Evolutionary conservation across 2,329 filamentous ascomycete species (phyloP), one percentile per base, ranked within the genome.

Genomic region (Acrodontium crateriforme): DNA sequence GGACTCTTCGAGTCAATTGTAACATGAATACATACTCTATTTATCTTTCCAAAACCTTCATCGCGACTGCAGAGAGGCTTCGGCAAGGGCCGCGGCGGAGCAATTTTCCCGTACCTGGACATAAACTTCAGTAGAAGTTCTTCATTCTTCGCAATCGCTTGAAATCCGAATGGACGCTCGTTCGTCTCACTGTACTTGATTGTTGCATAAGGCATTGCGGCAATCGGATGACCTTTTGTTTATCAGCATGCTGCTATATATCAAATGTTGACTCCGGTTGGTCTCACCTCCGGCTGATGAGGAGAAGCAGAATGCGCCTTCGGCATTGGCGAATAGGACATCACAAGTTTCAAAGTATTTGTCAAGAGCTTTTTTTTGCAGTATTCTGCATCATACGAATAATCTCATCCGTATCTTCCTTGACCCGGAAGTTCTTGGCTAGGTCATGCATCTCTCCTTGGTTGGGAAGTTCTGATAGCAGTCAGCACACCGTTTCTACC

Each of bases 101-200:
- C 12, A 9, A 15, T 5, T 12, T 13, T 6, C 14, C 22, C 27
- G n/a, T 13, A 28, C 9, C 9, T 18, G 17, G 16, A 16, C 22
- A 28, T 33, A 3, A 25, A 34, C 12, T 28, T 12, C 19, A 31
- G 19, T 11, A 37, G 16, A 21, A 19, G 6, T 6, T 15, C 28
- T 19, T 32, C 32, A 13, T 25, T 14, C 10, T 16, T 18, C 7
- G 30, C 30, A 15, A 27, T 19, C 7, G 28, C 12, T 16, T 16
- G 20, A 7, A 36, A 16, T 10, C 30, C 27, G 13, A 27, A 28
- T n/a, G 28, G 34, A 11, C 34, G 18, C 21, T 12, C 26, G 19
- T 31, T 37, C 11, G 6, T n/a, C 10, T 32, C 32, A 17, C 29
- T 29, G 19, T 32, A 37, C 16, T 24, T 24, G 9, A 32, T 27